Conservation (phyloP, 345 rosid species). For the Crucihimalaya himalaica region DNA sequence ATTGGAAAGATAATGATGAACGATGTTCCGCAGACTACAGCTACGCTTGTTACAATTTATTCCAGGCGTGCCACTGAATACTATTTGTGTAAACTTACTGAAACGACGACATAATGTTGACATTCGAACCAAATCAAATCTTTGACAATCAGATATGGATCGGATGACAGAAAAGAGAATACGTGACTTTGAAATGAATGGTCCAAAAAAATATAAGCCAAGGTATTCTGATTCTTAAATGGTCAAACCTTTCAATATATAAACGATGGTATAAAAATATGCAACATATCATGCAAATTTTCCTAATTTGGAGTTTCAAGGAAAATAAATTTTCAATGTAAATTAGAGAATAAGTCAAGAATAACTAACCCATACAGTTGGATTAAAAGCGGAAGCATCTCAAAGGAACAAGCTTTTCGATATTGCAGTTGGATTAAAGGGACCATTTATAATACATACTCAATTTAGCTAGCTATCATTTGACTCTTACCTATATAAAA, state of each 20-base stretch:
- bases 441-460: background rate
- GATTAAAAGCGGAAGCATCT: slow-evolving; percentile 24
- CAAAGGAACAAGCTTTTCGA: slow-evolving; percentile 2
- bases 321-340: background rate
- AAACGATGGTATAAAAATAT: too few species aligned
- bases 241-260: background rate
- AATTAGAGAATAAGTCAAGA: background rate
- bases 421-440: background rate
- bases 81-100: slow-evolving; percentile 3
- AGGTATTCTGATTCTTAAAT: background rate
- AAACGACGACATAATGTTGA: background rate
- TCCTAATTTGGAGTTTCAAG: slow-evolving; percentile 7
- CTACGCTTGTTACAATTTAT: background rate
- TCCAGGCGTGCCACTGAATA: background rate
- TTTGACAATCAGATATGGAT: background rate
- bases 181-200: background rate
- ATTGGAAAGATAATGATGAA: background rate
- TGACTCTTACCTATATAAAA: background rate
- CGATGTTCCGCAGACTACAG: background rate
- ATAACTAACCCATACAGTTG: slow-evolving; percentile 9
- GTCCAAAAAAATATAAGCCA: background rate
- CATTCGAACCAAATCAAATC: slow-evolving; percentile 6
- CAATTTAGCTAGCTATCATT: too few species aligned
- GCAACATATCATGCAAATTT: background rate
- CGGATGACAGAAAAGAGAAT: background rate